Base-by-base conservation (phyloP, 345 rosid genomes). In the Euphorbia lathyris region DNA sequence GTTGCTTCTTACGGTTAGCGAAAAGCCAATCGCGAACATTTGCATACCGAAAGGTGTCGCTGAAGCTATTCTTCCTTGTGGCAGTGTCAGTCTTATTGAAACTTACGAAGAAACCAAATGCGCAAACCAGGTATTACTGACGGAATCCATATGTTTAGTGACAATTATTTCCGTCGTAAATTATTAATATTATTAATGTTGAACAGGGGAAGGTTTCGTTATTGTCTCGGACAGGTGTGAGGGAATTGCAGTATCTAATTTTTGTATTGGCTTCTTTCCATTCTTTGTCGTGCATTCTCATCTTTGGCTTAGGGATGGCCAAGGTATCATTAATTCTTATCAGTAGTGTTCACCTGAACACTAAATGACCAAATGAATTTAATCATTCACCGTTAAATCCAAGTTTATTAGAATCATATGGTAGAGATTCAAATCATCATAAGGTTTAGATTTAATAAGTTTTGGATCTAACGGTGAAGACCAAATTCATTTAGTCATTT, bases 281-380 rank as follows among this genome's bases (percentile, higher is more conserved):
- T 67, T 79, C 79, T 34, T 53, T 82, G 19, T 85, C 88, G 3
- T 72, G 81, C 76, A 52, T 83, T 30, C 81, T 82, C 69, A 87
- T 82, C 1, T 87, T 85, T 67, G 71, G 80, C 5, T 83, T 87
- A 43, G 90, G 92, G 58, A 82, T 84, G 86, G 92, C 92, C 73
- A 87, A 85, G 92, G 92, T 86, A 79, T 22, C 20, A 42, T 26
- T 22, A 16, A 1, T 27, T 23, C 3, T 12, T 26, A 7, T 0
- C 11, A n/a, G n/a, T n/a, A n/a, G n/a, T n/a, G n/a, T n/a, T n/a
- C n/a, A n/a, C n/a, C n/a, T n/a, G n/a, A n/a, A n/a, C n/a, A n/a
- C n/a, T n/a, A n/a, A n/a, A n/a, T n/a, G n/a, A n/a, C n/a, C n/a
- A n/a, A n/a, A n/a, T n/a, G n/a, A n/a, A n/a, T n/a, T n/a, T n/a